phyloP scores from a whole-genome alignment of 2,329 filamentous ascomycete species.

The Beauveria sp. region DNA sequence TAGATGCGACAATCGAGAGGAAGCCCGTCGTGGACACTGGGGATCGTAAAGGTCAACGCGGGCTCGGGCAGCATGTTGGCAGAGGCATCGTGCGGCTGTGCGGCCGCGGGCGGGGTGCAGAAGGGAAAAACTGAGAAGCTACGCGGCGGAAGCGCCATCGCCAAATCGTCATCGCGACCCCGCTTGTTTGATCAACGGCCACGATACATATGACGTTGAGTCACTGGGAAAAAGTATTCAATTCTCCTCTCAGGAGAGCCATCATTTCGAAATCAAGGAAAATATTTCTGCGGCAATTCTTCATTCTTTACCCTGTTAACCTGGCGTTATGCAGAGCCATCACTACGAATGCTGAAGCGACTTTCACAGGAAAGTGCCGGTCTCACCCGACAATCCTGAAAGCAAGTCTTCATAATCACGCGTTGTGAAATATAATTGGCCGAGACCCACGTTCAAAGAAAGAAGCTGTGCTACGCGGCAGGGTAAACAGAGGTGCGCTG shows the following conservation, averaged over 20 bases:
- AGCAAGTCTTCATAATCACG: not conserved
- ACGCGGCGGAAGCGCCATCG: not conserved
- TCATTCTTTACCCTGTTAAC: too few species aligned
- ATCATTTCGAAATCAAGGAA: not conserved
- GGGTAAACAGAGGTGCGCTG: not conserved
- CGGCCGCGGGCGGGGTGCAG: not conserved
- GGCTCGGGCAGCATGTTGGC: constrained; percentile 47
- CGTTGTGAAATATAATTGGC: too few species aligned
- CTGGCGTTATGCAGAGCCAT: too few species aligned
- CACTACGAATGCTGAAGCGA: too few species aligned
- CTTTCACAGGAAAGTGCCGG: too few species aligned
- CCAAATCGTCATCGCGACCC: not conserved
- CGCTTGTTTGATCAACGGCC: not conserved
- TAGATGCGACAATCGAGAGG: constrained; percentile 77
- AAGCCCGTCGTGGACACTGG: constrained; percentile 72
- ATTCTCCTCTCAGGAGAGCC: not conserved
- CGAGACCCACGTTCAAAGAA: not conserved
- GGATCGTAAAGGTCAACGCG: constrained; percentile 64
- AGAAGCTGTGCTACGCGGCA: not conserved
- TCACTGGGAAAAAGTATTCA: not conserved
- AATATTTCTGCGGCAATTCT: too few species aligned
- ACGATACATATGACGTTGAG: not conserved
- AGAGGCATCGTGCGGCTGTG: constrained; percentile 12
- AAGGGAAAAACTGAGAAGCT: not conserved
- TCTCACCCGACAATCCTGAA: too few species aligned